A percentile compares a stretch with the other conserved stretches of the same genome.
Conservation (phyloP, 441 rosid species). For the Kokia cookei region DNA sequence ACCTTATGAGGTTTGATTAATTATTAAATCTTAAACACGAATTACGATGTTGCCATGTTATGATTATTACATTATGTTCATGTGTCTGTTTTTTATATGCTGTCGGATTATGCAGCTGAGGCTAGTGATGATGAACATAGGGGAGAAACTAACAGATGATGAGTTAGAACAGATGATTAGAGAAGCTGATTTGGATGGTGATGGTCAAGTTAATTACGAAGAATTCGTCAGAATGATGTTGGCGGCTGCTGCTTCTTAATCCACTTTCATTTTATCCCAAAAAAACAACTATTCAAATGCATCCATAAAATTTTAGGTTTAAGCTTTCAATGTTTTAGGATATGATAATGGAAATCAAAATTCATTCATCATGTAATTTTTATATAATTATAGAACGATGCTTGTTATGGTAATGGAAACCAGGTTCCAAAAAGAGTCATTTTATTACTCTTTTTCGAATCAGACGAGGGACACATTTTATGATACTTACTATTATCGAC, state of each 20-base stretch:
- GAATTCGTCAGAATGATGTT: constrained; percentile 37
- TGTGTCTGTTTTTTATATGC: neutral
- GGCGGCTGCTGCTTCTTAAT: neutral
- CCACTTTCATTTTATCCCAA: neutral
- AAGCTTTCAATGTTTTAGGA: neutral
- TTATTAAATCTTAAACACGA: too few species aligned
- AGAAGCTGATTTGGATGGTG: constrained; percentile 45
- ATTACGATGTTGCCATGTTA: neutral
- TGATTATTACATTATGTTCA: neutral
- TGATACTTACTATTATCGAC: too few species aligned
- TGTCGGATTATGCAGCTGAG: constrained; percentile 25
- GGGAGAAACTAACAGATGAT: constrained; percentile 35
- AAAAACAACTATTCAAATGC: neutral
- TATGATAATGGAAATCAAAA: too few species aligned
- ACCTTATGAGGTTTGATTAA: constrained; percentile 44
- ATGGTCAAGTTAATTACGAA: constrained; percentile 34
- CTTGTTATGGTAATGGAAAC: too few species aligned
- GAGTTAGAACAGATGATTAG: constrained; percentile 36
- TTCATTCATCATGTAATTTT: too few species aligned
- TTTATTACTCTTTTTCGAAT: too few species aligned
- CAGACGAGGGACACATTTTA: too few species aligned
- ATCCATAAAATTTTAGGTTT: neutral
- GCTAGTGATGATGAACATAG: constrained; percentile 36
- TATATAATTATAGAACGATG: too few species aligned
- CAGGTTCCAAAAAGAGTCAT: too few species aligned